Base-by-base conservation (phyloP, 2,329 filamentous ascomycete species). In the Trichoderma sp. region DNA sequence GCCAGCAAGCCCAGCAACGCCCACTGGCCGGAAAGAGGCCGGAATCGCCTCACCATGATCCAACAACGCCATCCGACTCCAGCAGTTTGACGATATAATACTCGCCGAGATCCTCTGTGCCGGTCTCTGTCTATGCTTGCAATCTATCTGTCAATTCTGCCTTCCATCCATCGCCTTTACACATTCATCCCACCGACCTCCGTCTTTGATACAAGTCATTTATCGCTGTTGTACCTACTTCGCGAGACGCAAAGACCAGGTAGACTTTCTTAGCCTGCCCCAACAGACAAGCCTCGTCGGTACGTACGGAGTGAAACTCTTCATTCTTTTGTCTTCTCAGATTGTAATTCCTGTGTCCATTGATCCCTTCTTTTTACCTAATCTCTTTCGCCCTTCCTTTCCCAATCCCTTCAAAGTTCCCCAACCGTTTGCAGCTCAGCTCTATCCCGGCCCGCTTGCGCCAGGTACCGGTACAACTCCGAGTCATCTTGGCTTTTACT, bases 391-490 rank as follows among this genome's bases (percentile, higher is more conserved):
- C n/a, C 46, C 46, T 37, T 28, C 13, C 7, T 34, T 65, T 65
- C 26, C 16, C 11, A 24, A 28, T 26, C 28, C 39, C 18, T n/a
- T 37, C 39, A 43, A 43, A 43, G 13, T 16, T 58, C 46, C 51
- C 51, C 18, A 24, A 28, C 34, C 28, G 39, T 43, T n/a, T 51
- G 32, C 60, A 63, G 21, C 39, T 28, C 39, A 65, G 52, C 52
- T 30, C 52, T 30, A 49, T 49, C 58, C 66, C 64, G 21, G 54
- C 37, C 52, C 52, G 28, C 52, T 43, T 18, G 32, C 21, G 5
- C n/a, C 51, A 56, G 30, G 68, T 69, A 69, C 56, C 49, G 56
- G 64, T 69, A 69, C 68, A 21, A 52, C 34, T 43, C 46, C 49
- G 54, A 39, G 52, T 39, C 55, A 60, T 51, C 49, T 16, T 24